phyloP scores from a whole-genome alignment of 306 rosid species.

The Amphicarpaea edgeworthii region DNA sequence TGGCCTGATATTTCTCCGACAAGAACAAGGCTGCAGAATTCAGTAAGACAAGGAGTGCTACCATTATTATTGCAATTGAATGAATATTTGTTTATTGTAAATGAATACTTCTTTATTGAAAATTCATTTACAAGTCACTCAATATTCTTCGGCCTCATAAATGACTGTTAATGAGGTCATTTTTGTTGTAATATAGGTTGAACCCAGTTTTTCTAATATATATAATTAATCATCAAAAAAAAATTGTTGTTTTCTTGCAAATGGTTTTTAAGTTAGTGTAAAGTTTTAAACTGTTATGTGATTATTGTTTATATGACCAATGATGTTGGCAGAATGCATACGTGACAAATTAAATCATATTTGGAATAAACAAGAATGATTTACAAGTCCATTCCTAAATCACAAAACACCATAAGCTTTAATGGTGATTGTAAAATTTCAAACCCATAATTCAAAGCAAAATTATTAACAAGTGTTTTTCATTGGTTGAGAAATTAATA shows the following conservation, averaged over 20 bases:
- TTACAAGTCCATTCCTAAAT: not conserved
- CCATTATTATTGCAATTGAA: conserved; percentile 27
- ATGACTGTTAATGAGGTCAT: conserved; percentile 49
- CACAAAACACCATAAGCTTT: not conserved
- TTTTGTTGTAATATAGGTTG: conserved; percentile 47
- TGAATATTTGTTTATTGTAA: conserved; percentile 41
- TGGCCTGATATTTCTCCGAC: conserved; percentile 69
- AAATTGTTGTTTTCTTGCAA: too few species aligned
- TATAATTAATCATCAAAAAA: not conserved
- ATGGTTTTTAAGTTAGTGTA: too few species aligned
- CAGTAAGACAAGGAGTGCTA: conserved; percentile 55
- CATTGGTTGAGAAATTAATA: too few species aligned
- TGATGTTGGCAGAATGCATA: not conserved
- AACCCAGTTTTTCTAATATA: conserved; percentile 34
- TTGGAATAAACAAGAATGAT: not conserved
- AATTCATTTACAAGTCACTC: conserved; percentile 51
- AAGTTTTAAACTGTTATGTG: too few species aligned
- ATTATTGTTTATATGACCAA: too few species aligned
- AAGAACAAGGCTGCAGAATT: conserved; percentile 74
- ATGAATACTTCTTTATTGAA: conserved; percentile 47
- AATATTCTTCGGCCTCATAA: conserved; percentile 77
- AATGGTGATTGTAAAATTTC: not conserved
- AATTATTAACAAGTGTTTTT: not conserved
- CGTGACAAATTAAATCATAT: not conserved
- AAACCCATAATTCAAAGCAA: not conserved